Evolutionary conservation across 305 asterid genomes (phyloP), one percentile per base, ranked within the genome.

Genomic region (Fraxinus sp.): DNA sequence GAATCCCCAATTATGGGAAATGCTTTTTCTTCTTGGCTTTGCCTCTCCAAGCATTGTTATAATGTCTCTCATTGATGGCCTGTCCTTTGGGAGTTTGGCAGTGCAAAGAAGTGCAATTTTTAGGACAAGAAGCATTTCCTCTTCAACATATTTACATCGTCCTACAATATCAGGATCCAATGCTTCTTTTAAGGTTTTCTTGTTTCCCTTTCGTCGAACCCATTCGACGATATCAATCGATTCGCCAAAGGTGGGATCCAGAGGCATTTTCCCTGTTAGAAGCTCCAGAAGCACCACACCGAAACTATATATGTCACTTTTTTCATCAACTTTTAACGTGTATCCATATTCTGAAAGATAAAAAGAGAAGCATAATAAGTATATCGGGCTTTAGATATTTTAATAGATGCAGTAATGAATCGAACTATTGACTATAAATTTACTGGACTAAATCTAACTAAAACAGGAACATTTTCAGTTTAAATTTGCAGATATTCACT

Each of bases 271-370:
- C 62, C 98, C 96, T 0, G 97, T 91, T 18, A 94, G 39, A 7
- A 94, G 93, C 93, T 94, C 98, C 9, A 94, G 87, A 33, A 94
- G 92, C 37, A 94, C 96, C 24, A 93, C 97, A 39, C 97, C 98
- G 0, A 84, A 94, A 82, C 97, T 94, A 88, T 94, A 93, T 82
- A 92, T 89, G 79, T 94, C 97, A 14, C 94, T 94, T 89, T 91
- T 94, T 87, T 94, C 97, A 7, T 92, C 97, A 20, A 94, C 95
- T 84, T 93, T 93, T 85, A 92, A 80, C 14, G 96, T 93, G 93
- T 93, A 93, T 35, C 96, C 98, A 33, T 94, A 93, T 82, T 94
- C 98, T 94, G 90, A 81, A 79, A 59, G 30, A 20, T 30, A 33
- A 55, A 5, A 81, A 52, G 7, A 72, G 55, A 73, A 76, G 68